These are phyloP conservation scores for Lichina pygmaea DNA, from an alignment of 495 filamentous ascomycete genomes.

Conservation along the genomic window DNA sequence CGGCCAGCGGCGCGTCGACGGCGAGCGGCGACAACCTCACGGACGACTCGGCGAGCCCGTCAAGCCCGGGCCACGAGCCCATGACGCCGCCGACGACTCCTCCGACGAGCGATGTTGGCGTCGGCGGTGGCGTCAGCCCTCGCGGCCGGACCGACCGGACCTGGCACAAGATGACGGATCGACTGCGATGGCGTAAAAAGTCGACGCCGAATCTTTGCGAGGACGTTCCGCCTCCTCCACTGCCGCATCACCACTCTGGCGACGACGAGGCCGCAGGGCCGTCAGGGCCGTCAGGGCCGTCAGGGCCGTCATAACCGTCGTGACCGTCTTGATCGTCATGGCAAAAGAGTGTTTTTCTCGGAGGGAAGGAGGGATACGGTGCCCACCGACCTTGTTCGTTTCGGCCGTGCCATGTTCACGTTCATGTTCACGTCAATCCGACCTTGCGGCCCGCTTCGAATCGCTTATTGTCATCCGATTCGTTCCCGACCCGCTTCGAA, in stretches of 20 bases:
- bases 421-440: no score
- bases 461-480: no score
- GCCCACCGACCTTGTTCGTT: neutral
- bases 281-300: no score
- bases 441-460: no score
- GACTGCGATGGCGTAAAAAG: slow-evolving; percentile 42
- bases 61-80: slow-evolving; percentile 27
- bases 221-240: no score
- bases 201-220: neutral
- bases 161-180: slow-evolving; percentile 72
- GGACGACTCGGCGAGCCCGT: slow-evolving; percentile 18
- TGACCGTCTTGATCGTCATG: no score
- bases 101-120: slow-evolving; percentile 30
- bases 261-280: no score
- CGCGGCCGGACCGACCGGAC: slow-evolving; percentile 26
- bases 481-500: no score
- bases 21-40: slow-evolving; percentile 20
- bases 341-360: neutral
- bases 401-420: no score
- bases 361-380: neutral
- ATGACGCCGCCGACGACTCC: slow-evolving; percentile 84
- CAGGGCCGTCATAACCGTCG: no score
- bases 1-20: slow-evolving; percentile 1
- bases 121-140: slow-evolving; percentile 19
- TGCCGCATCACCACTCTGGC: no score